Conservation (phyloP, 2,329 filamentous ascomycete species). For the Paraconiothyrium brasiliense region DNA sequence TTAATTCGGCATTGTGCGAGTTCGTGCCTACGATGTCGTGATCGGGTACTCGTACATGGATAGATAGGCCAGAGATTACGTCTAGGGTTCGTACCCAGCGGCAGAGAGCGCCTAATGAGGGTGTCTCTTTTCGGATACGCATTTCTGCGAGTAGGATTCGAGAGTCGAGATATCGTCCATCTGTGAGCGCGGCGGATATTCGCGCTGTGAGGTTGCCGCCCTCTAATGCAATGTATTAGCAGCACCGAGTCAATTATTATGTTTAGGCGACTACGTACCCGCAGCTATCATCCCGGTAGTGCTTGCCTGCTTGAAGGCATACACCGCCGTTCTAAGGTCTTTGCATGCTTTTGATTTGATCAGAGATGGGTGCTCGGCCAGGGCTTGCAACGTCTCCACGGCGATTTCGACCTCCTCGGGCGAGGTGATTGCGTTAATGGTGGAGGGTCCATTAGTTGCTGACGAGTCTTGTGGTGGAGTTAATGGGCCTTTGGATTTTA, state of each 20-base stretch:
- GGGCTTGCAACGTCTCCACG: constrained; percentile 68
- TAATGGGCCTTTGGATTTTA: constrained; percentile 34
- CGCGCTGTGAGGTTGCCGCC: constrained; percentile 72
- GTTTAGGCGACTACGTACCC: constrained; percentile 52
- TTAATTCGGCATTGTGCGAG: constrained; percentile 61
- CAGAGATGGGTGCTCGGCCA: constrained; percentile 67
- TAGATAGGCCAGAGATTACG: constrained; percentile 71
- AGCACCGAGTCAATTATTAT: background rate
- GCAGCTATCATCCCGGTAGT: constrained; percentile 71
- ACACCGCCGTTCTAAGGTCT: constrained; percentile 72
- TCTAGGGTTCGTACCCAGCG: constrained; percentile 78
- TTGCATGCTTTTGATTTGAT: constrained; percentile 76
- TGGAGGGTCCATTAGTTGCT: constrained; percentile 56
- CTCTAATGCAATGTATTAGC: constrained; percentile 46
- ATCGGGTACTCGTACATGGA: constrained; percentile 57
- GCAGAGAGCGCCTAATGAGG: constrained; percentile 74
- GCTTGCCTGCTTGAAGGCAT: constrained; percentile 74
- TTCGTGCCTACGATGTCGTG: constrained; percentile 39
- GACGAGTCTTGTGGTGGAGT: constrained; percentile 38
- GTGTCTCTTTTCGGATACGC: constrained; percentile 71
- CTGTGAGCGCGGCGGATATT: constrained; percentile 71
- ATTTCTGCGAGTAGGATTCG: constrained; percentile 74
- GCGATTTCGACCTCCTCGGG: constrained; percentile 73
- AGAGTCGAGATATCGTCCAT: constrained; percentile 72
- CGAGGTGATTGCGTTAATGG: constrained; percentile 64